Evolutionary conservation across 1,284 basidiomycete species (phyloP), one percentile per base, ranked within the genome.

Genomic region (Ceratobasidium sp.): DNA sequence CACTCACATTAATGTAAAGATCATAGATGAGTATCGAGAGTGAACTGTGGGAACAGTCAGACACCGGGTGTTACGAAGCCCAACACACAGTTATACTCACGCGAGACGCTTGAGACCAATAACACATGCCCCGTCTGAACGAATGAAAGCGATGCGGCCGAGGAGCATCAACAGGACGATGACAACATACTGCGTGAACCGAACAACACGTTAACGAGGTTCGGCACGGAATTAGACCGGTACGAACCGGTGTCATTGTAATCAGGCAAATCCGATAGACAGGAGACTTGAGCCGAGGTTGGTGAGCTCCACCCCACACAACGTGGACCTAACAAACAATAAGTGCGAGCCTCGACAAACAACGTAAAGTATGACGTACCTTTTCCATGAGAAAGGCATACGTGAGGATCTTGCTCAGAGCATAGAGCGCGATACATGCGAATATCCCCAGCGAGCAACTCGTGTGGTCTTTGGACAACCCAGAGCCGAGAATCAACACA

Each of bases 21-120:
- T 85, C 85, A 74, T 84, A 84, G 0, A 77, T 76, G n/a, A 86
- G 77, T 14, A 85, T 80, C 0, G 83, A 78, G 28, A 84, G 79
- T 0, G 83, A 83, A 0, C 79, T 78, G 53, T 39, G 72, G 9
- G 16, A 18, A 9, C 21, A n/a, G 53, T 67, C 12, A 45, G 55
- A 21, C 5, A 48, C 26, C n/a, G 41, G 46, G 32, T 1, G n/a
- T n/a, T n/a, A n/a, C 23, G 14, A 16, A 30, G 57, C 28, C 18
- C 1, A 34, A 32, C 32, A 26, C 32, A 58, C 28, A 6, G 43
- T 46, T 39, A 1, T 28, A 75, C 78, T 67, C 60, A 79, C 50
- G 82, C 81, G 18, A 79, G 76, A 10, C 76, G 75, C 55, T 78
- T 79, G 18, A 86, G 76, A 0, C 85, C 85, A 39, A 86, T 86